Base-by-base conservation (phyloP, 2,329 filamentous ascomycete genomes). In the Pseudofabraea citricarpa region DNA sequence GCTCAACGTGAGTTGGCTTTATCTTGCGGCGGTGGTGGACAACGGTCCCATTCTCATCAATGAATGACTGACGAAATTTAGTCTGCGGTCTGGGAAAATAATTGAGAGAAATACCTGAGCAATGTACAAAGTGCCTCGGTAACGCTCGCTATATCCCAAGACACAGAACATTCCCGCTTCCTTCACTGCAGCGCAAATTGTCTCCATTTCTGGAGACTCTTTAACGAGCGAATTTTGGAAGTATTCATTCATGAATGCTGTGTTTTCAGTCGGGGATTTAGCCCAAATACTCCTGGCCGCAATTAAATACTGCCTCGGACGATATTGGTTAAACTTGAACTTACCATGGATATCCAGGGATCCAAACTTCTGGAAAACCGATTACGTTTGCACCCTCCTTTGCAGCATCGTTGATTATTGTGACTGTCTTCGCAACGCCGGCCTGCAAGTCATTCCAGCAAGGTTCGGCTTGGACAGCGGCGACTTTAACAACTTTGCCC, bases 381-480 rank as follows among this genome's bases (percentile, higher is more conserved):
- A 83, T 56, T 3, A 83, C 60, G 44, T 77, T 68, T 3, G 74
- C 74, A 1, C 71, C 73, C 26, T 73, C 68, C 9, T 58, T 48
- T 1, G 71, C 71, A 1, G 79, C 79, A 45, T 77, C 69, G 27
- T 67, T 60, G 49, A 83, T 79, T 41, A 82, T 64, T 0, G 59
- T 52, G 51, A 74, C 72, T 8, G 78, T 79, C 56, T 82, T 82
- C 2, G 67, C 56, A 1, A 82, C 71, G 2, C 68, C 66, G 0
- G 58, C 72, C 6, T 69, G 62, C 2, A 82, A 67, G 53, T 83
- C 73, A 7, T 81, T 64, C 77, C 77, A 83, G 1, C 66, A 68
- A 0, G 77, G 75, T 57, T 81, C 78, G 6, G 72, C 70, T 53
- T 82, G 77, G 1, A 74, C 68, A 10, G 72, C 72, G 21, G 68